Percentiles rank a stretch among this genome's conserved stretches.
Evolutionary conservation across 139 green algal species (phyloP).

Genomic region (Deuterostichococcus epilithicus): DNA sequence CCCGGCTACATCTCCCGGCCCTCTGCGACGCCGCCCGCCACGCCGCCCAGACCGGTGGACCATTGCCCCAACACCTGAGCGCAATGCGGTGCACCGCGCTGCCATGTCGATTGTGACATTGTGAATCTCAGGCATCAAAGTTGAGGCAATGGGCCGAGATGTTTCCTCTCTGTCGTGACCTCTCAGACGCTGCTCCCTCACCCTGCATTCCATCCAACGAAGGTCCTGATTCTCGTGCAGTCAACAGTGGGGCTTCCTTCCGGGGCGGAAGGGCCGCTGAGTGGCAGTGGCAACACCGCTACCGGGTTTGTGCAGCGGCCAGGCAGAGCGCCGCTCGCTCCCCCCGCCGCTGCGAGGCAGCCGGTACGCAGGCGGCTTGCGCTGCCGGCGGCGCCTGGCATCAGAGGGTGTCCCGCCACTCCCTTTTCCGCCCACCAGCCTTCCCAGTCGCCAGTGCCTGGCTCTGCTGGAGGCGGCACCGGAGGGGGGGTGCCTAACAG

Average conservation of each 20-base stretch:
- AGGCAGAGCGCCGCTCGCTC: not conserved
- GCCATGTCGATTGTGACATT: not conserved
- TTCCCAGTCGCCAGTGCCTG: too few species aligned
- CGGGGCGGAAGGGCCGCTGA: too few species aligned
- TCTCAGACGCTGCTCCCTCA: not conserved
- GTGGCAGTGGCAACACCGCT: too few species aligned
- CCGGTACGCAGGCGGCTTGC: not conserved
- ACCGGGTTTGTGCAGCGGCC: too few species aligned
- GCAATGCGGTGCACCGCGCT: not conserved
- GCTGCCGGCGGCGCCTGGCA: not conserved
- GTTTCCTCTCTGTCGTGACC: too few species aligned
- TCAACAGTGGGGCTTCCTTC: too few species aligned
- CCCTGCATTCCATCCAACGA: not conserved
- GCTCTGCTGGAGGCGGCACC: too few species aligned
- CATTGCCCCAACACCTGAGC: not conserved
- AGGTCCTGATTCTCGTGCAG: too few species aligned
- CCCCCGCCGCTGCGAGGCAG: not conserved
- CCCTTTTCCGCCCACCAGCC: too few species aligned
- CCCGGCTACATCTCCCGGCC: conserved; percentile 60
- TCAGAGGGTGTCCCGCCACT: too few species aligned
- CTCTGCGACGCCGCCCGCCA: conserved; percentile 34
- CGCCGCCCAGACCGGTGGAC: conserved; percentile 16
- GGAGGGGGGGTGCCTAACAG: too few species aligned
- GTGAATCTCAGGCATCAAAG: not conserved
- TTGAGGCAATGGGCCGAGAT: not conserved